Percentiles rank a stretch among this genome's conserved stretches.
phyloP scores from a whole-genome alignment of 306 rosid genomes.

The Sicyos edulis region DNA sequence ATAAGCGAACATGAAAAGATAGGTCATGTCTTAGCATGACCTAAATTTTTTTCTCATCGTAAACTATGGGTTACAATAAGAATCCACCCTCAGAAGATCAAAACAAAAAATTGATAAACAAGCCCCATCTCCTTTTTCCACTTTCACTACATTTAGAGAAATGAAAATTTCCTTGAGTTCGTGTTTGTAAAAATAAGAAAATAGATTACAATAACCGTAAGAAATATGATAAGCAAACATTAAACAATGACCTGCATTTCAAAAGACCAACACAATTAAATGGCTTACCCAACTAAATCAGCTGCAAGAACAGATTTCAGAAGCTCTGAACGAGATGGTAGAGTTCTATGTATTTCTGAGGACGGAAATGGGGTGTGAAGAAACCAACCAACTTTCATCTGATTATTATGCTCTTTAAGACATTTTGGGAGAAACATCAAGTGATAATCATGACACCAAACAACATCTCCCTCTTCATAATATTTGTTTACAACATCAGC shows the following conservation, averaged over 20 bases:
- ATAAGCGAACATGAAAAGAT: too few species aligned
- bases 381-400: constrained; percentile 98
- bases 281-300: constrained; percentile 86
- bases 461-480: constrained; percentile 88
- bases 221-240: neutral
- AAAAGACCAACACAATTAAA: constrained; percentile 16
- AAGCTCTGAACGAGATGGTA: constrained; percentile 81
- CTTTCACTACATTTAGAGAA: neutral
- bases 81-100: neutral
- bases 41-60: too few species aligned
- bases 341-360: constrained; percentile 88
- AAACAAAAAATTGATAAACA: neutral
- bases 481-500: constrained; percentile 81
- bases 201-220: neutral
- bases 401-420: constrained; percentile 60
- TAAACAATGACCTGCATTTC: neutral
- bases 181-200: neutral
- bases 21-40: too few species aligned
- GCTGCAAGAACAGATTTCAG: constrained; percentile 91
- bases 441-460: constrained; percentile 98
- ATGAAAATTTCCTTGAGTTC: neutral
- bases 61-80: too few species aligned
- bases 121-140: constrained; percentile 5
- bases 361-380: constrained; percentile 99
- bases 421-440: constrained; percentile 93